phyloP scores from a whole-genome alignment of 768 basidiomycete genomes.

The Erythrobasidium yunnanense region DNA sequence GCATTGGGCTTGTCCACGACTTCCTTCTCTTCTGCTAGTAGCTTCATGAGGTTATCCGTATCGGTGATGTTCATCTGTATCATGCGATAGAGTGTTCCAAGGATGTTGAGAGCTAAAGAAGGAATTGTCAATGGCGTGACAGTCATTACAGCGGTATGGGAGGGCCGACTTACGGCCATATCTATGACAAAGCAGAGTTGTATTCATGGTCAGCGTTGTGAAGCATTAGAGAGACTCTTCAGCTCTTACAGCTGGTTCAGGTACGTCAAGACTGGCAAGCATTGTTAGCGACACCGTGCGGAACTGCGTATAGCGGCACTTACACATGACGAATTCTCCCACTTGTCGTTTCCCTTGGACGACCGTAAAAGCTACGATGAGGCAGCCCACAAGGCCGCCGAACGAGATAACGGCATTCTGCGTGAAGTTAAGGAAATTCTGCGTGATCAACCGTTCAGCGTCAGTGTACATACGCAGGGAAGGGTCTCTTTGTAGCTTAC shows the following conservation, averaged over 20 bases:
- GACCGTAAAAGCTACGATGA: slow-evolving; percentile 65
- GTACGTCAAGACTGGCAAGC: slow-evolving; percentile 47
- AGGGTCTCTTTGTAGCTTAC: slow-evolving; percentile 22
- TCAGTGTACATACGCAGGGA: slow-evolving; percentile 17
- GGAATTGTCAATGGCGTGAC: slow-evolving; percentile 11
- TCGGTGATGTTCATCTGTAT: slow-evolving; percentile 67
- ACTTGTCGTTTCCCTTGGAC: slow-evolving; percentile 46
- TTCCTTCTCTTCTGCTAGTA: slow-evolving; percentile 71
- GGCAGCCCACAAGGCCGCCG: slow-evolving; percentile 68
- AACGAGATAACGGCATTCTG: slow-evolving; percentile 72
- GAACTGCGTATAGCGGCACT: neutral
- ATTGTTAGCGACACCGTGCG: neutral
- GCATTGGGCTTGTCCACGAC: slow-evolving; percentile 70
- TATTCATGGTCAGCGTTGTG: neutral
- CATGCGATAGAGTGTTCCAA: slow-evolving; percentile 67
- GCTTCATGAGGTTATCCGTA: slow-evolving; percentile 62
- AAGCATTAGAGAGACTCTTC: neutral
- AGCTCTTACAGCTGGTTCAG: slow-evolving; percentile 56
- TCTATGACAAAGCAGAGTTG: neutral
- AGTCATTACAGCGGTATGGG: neutral
- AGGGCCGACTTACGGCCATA: slow-evolving; percentile 26
- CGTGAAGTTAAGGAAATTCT: slow-evolving; percentile 63
- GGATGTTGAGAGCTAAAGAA: slow-evolving; percentile 65
- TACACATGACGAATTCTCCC: slow-evolving; percentile 16
- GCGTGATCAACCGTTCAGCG: slow-evolving; percentile 48